Evolutionary conservation across 352 stramenopile genomes (phyloP).

Genomic region (Phytophthora crassamura): DNA sequence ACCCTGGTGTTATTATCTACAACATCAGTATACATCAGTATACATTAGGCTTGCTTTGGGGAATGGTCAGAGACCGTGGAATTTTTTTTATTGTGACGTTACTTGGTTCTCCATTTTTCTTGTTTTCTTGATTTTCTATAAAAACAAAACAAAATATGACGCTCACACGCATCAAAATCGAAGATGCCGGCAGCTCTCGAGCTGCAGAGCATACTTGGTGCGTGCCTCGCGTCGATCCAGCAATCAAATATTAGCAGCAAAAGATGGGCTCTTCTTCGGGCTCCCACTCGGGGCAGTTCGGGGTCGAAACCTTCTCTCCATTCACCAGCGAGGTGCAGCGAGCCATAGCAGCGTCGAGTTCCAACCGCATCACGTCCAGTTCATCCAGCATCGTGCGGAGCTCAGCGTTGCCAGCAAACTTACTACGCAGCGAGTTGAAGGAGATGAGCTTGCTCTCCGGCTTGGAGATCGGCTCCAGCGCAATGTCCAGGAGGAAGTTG

Average conservation of each 20-base stretch:
- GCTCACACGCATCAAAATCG: slow-evolving; percentile 26
- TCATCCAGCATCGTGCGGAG: slow-evolving; percentile 50
- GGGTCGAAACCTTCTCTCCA: slow-evolving; percentile 23
- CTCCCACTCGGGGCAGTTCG: slow-evolving; percentile 16
- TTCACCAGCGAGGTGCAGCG: slow-evolving; percentile 34
- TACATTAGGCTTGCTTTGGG: not conserved
- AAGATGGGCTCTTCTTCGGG: slow-evolving; percentile 40
- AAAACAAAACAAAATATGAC: slow-evolving; percentile 38
- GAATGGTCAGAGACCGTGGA: slow-evolving; percentile 22
- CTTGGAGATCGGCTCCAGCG: slow-evolving; percentile 39
- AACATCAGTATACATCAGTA: slow-evolving; percentile 5
- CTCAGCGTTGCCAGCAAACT: slow-evolving; percentile 38
- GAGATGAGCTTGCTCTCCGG: slow-evolving; percentile 32
- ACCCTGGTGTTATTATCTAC: slow-evolving; percentile 4
- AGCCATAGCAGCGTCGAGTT: slow-evolving; percentile 44
- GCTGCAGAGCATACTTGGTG: slow-evolving; percentile 7
- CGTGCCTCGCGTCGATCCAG: slow-evolving; percentile 20
- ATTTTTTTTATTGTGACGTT: slow-evolving; percentile 39
- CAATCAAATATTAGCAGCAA: slow-evolving; percentile 43
- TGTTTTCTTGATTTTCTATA: slow-evolving; percentile 29
- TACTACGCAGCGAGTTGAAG: slow-evolving; percentile 20
- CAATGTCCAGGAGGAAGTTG: slow-evolving; percentile 53
- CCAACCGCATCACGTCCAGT: slow-evolving; percentile 44
- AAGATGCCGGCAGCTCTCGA: slow-evolving; percentile 14
- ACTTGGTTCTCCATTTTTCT: slow-evolving; percentile 35